Base-by-base conservation (phyloP, 768 basidiomycete genomes). In the Suillus occidentalis region DNA sequence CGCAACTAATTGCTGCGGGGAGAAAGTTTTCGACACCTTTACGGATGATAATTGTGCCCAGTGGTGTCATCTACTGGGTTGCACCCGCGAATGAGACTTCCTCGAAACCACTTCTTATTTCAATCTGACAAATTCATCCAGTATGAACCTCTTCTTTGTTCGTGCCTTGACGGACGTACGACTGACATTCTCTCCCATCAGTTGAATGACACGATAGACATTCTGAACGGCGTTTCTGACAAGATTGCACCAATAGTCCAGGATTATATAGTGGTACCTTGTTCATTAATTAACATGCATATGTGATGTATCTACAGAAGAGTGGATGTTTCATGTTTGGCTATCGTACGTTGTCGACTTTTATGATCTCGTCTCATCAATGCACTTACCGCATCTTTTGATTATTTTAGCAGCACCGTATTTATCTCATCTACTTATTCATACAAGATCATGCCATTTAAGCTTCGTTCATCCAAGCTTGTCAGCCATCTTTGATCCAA, bases 41-140 rank as follows among this genome's bases (percentile, higher is more conserved):
- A 2, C 68, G 76, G 8, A 57, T 80, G 42, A 74, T 77, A 34
- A 59, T 80, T 16, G 73, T 79, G 4, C 49, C 76, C 0, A 81
- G 79, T 43, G 72, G 64, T 1, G 58, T 69, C 0, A 76, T 76
- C 36, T 72, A 73, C 53, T 69, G 57, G 62, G 56, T 56, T 0
- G 42, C 25, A 9, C 25, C 76, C 37, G 59, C 66, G 0, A 57
- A 72, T n/a, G 72, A 70, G 9, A 14, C 20, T 3, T 67, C 69
- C 3, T 43, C 67, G 3, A 71, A 69, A 22, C 76, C 74, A 8
- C 16, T 79, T 1, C 8, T 28, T 3, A 7, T 43, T 10, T 31
- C 59, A 34, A 25, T 12, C n/a, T n/a, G n/a, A n/a, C n/a, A n/a
- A n/a, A n/a, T n/a, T n/a, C n/a, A n/a, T n/a, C n/a, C n/a, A n/a